Evolutionary conservation across 2,329 filamentous ascomycete species (phyloP).

Genomic region (Lasiodiplodia theobromae): DNA sequence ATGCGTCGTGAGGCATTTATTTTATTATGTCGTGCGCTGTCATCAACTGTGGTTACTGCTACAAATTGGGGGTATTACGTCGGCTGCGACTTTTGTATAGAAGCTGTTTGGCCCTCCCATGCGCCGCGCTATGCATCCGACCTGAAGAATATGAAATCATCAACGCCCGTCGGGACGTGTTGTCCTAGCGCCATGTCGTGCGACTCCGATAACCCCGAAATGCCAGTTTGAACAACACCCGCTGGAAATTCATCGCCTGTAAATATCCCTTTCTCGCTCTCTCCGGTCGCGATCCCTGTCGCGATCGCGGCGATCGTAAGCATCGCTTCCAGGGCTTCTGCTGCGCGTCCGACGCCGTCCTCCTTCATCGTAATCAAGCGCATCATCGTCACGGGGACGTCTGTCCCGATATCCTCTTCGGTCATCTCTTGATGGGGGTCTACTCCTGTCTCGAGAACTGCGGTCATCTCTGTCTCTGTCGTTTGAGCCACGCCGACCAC

Average conservation of each 20-base stretch:
- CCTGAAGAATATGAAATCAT: slow-evolving; percentile 1
- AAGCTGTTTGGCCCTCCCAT: slow-evolving; percentile 7
- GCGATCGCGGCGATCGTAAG: slow-evolving; percentile 36
- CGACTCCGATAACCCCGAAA: not conserved
- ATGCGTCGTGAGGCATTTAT: slow-evolving; percentile 13
- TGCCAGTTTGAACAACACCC: not conserved
- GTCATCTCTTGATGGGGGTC: slow-evolving; percentile 43
- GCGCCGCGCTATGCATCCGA: slow-evolving; percentile 29
- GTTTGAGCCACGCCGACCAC: slow-evolving; percentile 27
- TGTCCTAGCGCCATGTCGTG: slow-evolving; percentile 11
- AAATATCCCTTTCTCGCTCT: slow-evolving; percentile 25
- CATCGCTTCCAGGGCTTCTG: slow-evolving; percentile 44
- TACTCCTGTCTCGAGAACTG: slow-evolving; percentile 38
- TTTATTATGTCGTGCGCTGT: slow-evolving; percentile 4
- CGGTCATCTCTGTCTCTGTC: slow-evolving; percentile 45
- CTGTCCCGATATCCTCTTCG: slow-evolving; percentile 40
- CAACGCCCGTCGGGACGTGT: not conserved
- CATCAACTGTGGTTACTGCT: slow-evolving; percentile 7
- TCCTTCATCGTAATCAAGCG: slow-evolving; percentile 37
- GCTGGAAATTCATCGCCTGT: slow-evolving; percentile 22
- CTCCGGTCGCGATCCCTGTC: slow-evolving; percentile 33
- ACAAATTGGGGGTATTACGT: slow-evolving; percentile 10
- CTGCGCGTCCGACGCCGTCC: slow-evolving; percentile 43
- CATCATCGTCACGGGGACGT: slow-evolving; percentile 30
- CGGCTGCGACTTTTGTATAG: slow-evolving; percentile 1